Percentiles rank a stretch among this genome's conserved stretches.
Evolutionary conservation across 345 rosid genomes (phyloP).

Genomic region (Citrus trifoliata): DNA sequence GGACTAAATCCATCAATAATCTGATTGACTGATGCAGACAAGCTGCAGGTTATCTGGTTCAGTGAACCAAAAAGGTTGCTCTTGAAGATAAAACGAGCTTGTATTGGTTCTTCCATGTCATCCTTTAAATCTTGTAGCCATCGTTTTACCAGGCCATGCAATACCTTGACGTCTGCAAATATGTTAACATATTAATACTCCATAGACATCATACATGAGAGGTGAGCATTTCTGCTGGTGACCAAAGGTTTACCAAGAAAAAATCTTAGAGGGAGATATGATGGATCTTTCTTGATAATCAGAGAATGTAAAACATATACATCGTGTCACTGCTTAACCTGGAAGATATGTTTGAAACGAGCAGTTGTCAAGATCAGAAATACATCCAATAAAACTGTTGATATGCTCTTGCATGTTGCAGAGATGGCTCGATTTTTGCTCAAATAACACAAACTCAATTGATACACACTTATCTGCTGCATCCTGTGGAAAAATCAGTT

Average conservation of each 20-base stretch:
- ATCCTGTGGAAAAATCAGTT: constrained; percentile 39
- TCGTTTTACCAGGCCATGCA: constrained; percentile 63
- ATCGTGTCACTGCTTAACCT: constrained; percentile 34
- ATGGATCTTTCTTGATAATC: not conserved
- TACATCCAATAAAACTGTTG: constrained; percentile 42
- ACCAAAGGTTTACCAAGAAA: not conserved
- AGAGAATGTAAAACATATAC: not conserved
- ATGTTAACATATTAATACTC: constrained; percentile 3
- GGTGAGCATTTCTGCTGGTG: not conserved
- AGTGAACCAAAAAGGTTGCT: constrained; percentile 49
- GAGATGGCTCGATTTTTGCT: constrained; percentile 49
- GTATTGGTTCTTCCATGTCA: constrained; percentile 64
- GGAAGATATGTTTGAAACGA: constrained; percentile 56
- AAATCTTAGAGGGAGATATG: not conserved
- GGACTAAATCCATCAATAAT: constrained; percentile 55
- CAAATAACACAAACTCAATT: constrained; percentile 67
- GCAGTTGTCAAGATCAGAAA: constrained; percentile 92
- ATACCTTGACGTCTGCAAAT: constrained; percentile 51
- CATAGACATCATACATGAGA: not conserved
- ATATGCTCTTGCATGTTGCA: constrained; percentile 44
- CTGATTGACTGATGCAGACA: constrained; percentile 45
- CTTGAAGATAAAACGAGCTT: constrained; percentile 61
- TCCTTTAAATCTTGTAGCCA: constrained; percentile 80
- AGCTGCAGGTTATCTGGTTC: constrained; percentile 64
- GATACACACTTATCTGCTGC: constrained; percentile 82